Base-by-base conservation (phyloP, 2,329 filamentous ascomycete genomes). In the Ophiocordyceps sinensis region DNA sequence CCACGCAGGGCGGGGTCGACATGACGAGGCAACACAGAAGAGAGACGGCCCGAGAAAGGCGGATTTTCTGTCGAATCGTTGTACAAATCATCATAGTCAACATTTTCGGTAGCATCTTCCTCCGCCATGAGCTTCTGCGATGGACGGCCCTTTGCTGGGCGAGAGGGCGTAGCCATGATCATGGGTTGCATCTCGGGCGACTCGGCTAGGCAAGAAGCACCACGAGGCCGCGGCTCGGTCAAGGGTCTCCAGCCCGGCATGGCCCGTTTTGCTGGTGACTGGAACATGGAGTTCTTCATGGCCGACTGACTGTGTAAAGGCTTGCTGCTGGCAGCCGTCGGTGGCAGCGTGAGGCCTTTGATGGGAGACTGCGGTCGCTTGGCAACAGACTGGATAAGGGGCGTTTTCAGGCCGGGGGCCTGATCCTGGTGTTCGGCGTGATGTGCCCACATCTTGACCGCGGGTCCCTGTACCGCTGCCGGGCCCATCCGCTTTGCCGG, bases 191-290 rank as follows among this genome's bases (percentile, higher is more conserved):
- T 62, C 12, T 51, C 48, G 3, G 61, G 59, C 26, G 57, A 59
- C 28, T 54, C 54, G 6, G 49, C 51, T 10, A 55, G 40, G 2
- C 38, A 28, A 11, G 41, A 36, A 26, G 45, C n/a, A 31, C 52
- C 49, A 14, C 48, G 47, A 9, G 44, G 42, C 36, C 46, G 48
- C 28, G 52, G 45, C 28, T 61, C 57, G 3, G 52, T 50, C 3
- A 58, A 47, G 14, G 63, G 53, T 37, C 57, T 57, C 44, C 64
- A 44, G 6, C 54, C 53, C 13, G 58, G 55, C 37, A 61, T 53
- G 3, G 59, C 53, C 40, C 67, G 61, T 50, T 73, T 74, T 1
- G 70, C 68, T 4, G 70, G 70, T 9, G 74, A 75, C 37, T 68
- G 65, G 5, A 75, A 56, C 38, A 71, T 57, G 0, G 70, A 67